These are phyloP conservation scores for Yamadazyma conglobata DNA, from an alignment of 1,139 yeast genomes.

Conservation along the genomic window DNA sequence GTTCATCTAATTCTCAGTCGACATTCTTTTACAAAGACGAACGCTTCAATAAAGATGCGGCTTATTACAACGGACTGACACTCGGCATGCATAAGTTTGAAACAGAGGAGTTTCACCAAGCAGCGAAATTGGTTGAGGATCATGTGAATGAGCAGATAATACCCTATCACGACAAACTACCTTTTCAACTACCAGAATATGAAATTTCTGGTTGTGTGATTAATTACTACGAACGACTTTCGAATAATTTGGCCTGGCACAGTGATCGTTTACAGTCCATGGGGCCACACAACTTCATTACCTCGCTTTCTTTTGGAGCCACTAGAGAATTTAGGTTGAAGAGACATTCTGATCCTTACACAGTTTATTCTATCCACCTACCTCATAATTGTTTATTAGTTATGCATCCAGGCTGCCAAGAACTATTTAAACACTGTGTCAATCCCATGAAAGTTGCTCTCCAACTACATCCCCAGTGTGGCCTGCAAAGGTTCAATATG, in stretches of 20 bases:
- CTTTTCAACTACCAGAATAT: constrained; percentile 23
- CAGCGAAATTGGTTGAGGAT: constrained; percentile 40
- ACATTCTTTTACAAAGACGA: constrained; percentile 28
- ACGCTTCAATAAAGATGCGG: constrained; percentile 27
- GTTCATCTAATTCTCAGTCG: constrained; percentile 52
- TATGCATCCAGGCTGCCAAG: constrained; percentile 80
- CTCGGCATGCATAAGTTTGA: constrained; percentile 7
- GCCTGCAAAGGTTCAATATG: constrained; percentile 52
- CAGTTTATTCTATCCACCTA: constrained; percentile 49
- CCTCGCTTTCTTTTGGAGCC: constrained; percentile 63
- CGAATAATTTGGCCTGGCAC: constrained; percentile 64
- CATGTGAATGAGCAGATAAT: constrained; percentile 36
- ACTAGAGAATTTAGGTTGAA: constrained; percentile 62
- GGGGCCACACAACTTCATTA: constrained; percentile 68
- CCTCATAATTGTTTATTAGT: constrained; percentile 64
- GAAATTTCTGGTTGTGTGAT: constrained; percentile 55
- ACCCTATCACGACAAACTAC: constrained; percentile 24
- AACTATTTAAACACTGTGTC: constrained; percentile 57
- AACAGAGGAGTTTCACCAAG: constrained; percentile 27
- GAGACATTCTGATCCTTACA: constrained; percentile 25
- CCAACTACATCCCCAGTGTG: constrained; percentile 46
- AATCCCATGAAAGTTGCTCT: constrained; percentile 25
- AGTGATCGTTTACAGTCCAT: constrained; percentile 66
- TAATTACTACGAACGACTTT: constrained; percentile 49
- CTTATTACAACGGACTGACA: constrained; percentile 13